Evolutionary conservation across 805 yeast genomes (phyloP).

Genomic region (Komagataella ulmi): DNA sequence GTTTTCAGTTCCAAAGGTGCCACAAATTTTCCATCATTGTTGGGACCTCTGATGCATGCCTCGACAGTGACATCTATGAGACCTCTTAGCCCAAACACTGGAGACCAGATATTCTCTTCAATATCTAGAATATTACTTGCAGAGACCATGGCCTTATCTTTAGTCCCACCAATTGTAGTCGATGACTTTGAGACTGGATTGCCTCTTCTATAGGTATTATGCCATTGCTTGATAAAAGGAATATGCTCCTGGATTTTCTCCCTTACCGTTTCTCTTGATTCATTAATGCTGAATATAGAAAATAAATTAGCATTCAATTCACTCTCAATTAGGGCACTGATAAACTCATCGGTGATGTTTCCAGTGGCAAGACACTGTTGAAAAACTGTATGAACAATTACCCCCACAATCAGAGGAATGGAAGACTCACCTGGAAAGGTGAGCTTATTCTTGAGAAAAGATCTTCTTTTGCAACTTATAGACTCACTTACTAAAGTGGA

Average conservation of each 20-base stretch:
- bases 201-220: constrained; percentile 26
- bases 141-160: constrained; percentile 28
- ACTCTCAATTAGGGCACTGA: constrained; percentile 19
- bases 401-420: constrained; percentile 66
- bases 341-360: constrained; percentile 22
- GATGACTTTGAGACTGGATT: constrained; percentile 7
- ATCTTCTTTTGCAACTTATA: constrained; percentile 56
- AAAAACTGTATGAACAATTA: constrained; percentile 65
- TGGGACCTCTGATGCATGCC: constrained; percentile 26
- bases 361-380: constrained; percentile 36
- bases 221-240: constrained; percentile 40
- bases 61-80: constrained; percentile 79
- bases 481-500: constrained; percentile 77
- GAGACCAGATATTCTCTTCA: constrained; percentile 90
- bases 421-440: constrained; percentile 51
- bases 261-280: constrained; percentile 29
- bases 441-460: constrained; percentile 45
- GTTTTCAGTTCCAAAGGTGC: constrained; percentile 88
- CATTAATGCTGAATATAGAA: constrained; percentile 42
- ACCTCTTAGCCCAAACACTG: constrained; percentile 81
- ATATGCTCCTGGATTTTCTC: constrained; percentile 31
- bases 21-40: constrained; percentile 29
- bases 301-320: constrained; percentile 12
- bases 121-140: constrained; percentile 61
- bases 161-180: constrained; percentile 6